These are phyloP conservation scores for Nakaseomyces nivariensis DNA, from an alignment of 1,139 yeast species.

Conservation along the genomic window DNA sequence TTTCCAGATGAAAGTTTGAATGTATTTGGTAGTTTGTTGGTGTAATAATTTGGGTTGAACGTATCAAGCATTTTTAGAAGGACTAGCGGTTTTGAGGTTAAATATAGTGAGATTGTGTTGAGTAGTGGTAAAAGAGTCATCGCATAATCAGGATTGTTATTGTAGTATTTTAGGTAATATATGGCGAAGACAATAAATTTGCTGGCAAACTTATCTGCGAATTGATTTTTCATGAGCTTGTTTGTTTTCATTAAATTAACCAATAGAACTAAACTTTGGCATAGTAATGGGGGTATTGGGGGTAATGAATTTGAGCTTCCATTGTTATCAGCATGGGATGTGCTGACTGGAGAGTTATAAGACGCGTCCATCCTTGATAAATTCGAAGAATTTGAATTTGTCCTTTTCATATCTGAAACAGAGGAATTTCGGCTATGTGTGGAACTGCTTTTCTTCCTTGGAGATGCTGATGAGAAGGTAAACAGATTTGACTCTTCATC, in stretches of 20 bases:
- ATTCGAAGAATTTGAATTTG: conserved; percentile 2
- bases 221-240: conserved; percentile 38
- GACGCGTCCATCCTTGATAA: background rate
- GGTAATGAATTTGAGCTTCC: conserved; percentile 6
- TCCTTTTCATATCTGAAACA: conserved; percentile 3
- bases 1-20: conserved; percentile 32
- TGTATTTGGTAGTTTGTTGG: conserved; percentile 39
- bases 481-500: conserved; percentile 33
- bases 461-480: conserved; percentile 15
- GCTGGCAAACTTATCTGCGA: conserved; percentile 41
- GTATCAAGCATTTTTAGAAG: conserved; percentile 37
- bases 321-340: conserved; percentile 10
- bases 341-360: conserved; percentile 2
- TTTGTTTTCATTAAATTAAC: conserved; percentile 80
- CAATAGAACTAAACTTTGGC: conserved; percentile 49
- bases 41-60: conserved; percentile 33
- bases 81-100: conserved; percentile 44
- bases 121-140: conserved; percentile 47
- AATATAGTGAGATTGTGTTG: conserved; percentile 48
- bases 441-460: conserved; percentile 7
- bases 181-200: conserved; percentile 47
- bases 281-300: conserved; percentile 40
- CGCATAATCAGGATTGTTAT: conserved; percentile 31
- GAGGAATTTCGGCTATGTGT: background rate
- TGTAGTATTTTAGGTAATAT: conserved; percentile 47